Evolutionary conservation across 2,329 filamentous ascomycete species (phyloP).

Genomic region (Coniochaeta prunicola): DNA sequence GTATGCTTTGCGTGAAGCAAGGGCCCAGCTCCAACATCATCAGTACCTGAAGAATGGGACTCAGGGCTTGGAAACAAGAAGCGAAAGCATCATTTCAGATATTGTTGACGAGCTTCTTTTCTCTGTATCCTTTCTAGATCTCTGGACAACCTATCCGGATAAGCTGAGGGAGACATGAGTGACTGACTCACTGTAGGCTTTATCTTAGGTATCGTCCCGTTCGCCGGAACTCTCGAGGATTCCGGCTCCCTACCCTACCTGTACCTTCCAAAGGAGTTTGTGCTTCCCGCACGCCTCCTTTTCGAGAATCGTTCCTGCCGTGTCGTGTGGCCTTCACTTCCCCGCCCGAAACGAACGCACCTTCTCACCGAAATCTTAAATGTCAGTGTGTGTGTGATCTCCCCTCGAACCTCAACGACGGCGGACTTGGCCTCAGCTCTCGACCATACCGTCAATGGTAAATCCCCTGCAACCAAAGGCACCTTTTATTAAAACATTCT

Average conservation of each 20-base stretch:
- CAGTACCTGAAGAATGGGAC: neutral
- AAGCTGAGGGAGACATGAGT: neutral
- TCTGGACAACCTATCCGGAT: neutral
- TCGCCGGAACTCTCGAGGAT: neutral
- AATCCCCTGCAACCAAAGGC: no score
- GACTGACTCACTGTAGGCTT: neutral
- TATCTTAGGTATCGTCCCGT: neutral
- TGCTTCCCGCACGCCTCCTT: neutral
- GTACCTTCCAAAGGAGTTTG: neutral
- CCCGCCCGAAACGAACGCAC: neutral
- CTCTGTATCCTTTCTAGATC: neutral
- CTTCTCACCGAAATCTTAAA: no score
- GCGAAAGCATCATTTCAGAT: neutral
- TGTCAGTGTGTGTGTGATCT: no score
- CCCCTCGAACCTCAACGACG: neutral
- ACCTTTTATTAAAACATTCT: neutral
- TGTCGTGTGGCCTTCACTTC: neutral
- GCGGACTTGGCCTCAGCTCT: no score
- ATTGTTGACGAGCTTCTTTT: neutral
- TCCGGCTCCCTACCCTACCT: neutral
- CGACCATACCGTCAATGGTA: neutral
- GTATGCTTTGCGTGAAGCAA: neutral
- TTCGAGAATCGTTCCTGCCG: neutral
- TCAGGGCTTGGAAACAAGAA: neutral
- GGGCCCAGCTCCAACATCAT: neutral